Conservation (phyloP, 2,329 filamentous ascomycete genomes). For the Aspergillus niger region DNA sequence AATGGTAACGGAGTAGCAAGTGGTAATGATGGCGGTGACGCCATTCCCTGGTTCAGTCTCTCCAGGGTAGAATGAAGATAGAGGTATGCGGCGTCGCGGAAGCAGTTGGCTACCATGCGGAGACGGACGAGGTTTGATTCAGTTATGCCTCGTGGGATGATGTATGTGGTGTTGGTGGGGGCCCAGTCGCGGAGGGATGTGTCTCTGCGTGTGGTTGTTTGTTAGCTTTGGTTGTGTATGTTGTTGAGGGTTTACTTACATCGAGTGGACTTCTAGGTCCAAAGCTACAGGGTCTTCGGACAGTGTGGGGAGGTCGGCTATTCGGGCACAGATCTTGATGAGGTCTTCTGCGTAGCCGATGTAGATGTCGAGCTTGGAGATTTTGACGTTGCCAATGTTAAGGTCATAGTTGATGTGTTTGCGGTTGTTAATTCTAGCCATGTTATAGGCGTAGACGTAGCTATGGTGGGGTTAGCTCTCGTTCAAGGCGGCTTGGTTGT, state of each 20-base stretch:
- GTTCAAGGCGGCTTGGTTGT: background rate
- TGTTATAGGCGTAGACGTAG: conserved; percentile 37
- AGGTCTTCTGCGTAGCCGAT: conserved; percentile 42
- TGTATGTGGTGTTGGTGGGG: conserved; percentile 28
- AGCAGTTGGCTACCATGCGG: conserved; percentile 40
- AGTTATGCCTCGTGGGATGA: conserved; percentile 35
- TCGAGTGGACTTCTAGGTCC: conserved; percentile 29
- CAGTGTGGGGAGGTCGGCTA: conserved; percentile 33
- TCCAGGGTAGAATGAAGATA: conserved; percentile 41
- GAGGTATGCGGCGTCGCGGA: conserved; percentile 40
- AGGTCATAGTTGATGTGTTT: conserved; percentile 24
- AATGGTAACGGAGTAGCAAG: background rate
- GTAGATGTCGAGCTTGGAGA: conserved; percentile 39
- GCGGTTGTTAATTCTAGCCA: conserved; percentile 38
- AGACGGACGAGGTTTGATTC: conserved; percentile 32
- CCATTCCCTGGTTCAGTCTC: conserved; percentile 22
- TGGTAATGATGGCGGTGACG: background rate
- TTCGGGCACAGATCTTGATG: conserved; percentile 36
- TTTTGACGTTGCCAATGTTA: conserved; percentile 25
- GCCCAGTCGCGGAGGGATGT: conserved; percentile 36
- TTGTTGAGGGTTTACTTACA: conserved; percentile 25
- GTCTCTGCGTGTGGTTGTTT: conserved; percentile 27
- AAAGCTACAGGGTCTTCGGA: conserved; percentile 26
- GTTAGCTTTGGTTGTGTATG: background rate
- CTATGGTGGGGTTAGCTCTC: conserved; percentile 20